These are phyloP conservation scores for Thymus quinquecostatus DNA, from an alignment of 257 asterid genomes.

Conservation along the genomic window DNA sequence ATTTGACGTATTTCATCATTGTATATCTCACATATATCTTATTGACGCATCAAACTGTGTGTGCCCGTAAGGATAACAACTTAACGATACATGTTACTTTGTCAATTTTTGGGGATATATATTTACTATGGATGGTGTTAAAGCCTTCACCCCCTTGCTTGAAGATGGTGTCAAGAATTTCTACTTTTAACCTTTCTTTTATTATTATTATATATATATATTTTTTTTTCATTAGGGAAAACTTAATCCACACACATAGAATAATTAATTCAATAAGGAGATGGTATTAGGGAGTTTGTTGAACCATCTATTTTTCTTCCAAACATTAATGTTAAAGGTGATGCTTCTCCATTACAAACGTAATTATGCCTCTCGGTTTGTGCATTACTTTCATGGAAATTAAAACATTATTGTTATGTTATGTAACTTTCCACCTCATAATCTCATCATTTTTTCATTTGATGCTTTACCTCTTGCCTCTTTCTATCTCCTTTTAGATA, in stretches of 20 bases:
- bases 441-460: not conserved
- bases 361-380: not conserved
- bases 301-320: conserved; percentile 33
- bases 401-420: conserved; percentile 18
- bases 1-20: no score
- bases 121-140: not conserved
- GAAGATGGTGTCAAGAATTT: conserved; percentile 49
- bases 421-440: conserved; percentile 37
- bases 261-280: conserved; percentile 11
- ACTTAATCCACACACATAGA: conserved; percentile 9
- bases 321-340: not conserved
- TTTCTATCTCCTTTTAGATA: not conserved
- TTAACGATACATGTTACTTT: no score
- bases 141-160: conserved; percentile 39
- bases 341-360: not conserved
- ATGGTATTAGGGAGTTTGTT: conserved; percentile 23
- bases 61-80: no score
- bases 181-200: conserved; percentile 8
- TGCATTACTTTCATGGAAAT: conserved; percentile 37
- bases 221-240: not conserved
- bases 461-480: conserved; percentile 38
- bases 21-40: no score
- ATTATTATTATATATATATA: not conserved
- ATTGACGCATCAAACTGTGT: no score
- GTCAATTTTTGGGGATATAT: not conserved